These are phyloP conservation scores for Albophoma yamanashiensis DNA, from an alignment of 2,329 filamentous ascomycete species.

Conservation along the genomic window DNA sequence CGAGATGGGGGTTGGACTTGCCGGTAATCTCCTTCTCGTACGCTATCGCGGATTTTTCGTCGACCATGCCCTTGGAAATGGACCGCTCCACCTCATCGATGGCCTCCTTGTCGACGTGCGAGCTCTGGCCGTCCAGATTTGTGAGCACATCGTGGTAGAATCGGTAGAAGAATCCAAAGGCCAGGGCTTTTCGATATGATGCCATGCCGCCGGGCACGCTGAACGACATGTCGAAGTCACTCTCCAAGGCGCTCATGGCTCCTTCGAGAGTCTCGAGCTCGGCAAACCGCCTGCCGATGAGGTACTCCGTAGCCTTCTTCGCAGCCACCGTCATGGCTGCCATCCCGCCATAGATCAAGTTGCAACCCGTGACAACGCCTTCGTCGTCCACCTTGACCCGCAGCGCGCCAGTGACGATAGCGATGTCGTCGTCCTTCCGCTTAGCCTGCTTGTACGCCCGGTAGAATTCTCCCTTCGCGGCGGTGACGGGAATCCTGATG, in stretches of 20 bases:
- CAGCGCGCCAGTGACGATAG: slow-evolving; percentile 85
- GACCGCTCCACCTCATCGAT: slow-evolving; percentile 76
- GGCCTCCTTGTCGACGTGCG: slow-evolving; percentile 57
- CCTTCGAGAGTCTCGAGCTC: slow-evolving; percentile 79
- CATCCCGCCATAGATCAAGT: slow-evolving; percentile 91
- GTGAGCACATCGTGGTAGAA: slow-evolving; percentile 87
- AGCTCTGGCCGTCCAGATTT: slow-evolving; percentile 37
- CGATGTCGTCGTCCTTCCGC: slow-evolving; percentile 95
- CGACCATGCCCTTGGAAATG: slow-evolving; percentile 71
- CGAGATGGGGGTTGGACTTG: slow-evolving; percentile 76
- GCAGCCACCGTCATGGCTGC: slow-evolving; percentile 84
- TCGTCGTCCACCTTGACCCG: slow-evolving; percentile 60
- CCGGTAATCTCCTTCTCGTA: slow-evolving; percentile 79
- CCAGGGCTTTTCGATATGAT: slow-evolving; percentile 83
- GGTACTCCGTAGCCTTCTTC: slow-evolving; percentile 62
- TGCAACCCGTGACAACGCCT: slow-evolving; percentile 61
- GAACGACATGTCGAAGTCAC: slow-evolving; percentile 81
- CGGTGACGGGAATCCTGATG: slow-evolving; percentile 72
- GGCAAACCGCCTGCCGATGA: slow-evolving; percentile 69
- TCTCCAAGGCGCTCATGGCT: slow-evolving; percentile 77
- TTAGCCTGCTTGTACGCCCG: slow-evolving; percentile 94
- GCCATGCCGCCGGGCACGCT: slow-evolving; percentile 96
- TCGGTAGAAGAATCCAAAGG: slow-evolving; percentile 89
- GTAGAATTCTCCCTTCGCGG: slow-evolving; percentile 69
- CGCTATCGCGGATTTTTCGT: slow-evolving; percentile 60